Base-by-base conservation (phyloP, 192 early-diverging fungal species). In the Entomortierella beljakovae region DNA sequence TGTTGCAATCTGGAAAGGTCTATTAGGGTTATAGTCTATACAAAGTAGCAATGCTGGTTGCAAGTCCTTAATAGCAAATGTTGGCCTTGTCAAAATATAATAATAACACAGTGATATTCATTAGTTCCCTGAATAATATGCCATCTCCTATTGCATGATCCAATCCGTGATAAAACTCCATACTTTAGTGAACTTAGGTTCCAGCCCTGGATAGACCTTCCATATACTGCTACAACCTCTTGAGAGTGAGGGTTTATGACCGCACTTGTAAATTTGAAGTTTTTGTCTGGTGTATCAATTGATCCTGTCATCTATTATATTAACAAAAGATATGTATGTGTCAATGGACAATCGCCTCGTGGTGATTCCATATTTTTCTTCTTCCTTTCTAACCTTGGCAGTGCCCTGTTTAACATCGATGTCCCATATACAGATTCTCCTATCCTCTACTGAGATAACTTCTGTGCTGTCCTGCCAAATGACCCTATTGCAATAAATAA, bases 21-120 rank as follows among this genome's bases (percentile, higher is more conserved):
- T 86, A 74, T 97, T 95, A 6, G 93, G 90, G 70, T 99, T 99
- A 70, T 88, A 94, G 81, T 96, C 95, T 2, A 98, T 54, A 13
- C 87, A 86, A 26, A 91, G 86, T 29, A 96, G 81, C 38, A 80
- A 83, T n/a, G 85, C 81, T n/a, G 87, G 81, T 68, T 99, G 97
- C n/a, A 95, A 92, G 22, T 86, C 57, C 9, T 71, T 65, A 22
- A 91, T 88, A 28, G 66, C 52, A 53, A 88, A 86, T 23, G 82
- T 83, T 10, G 62, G 62, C n/a, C 83, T 86, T n/a, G n/a, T n/a
- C n/a, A 46, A 16, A 46, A 46, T 10, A 20, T 46, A 3, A 20
- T 64, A 25, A 35, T 50, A 48, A 28, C 46, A 59, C 25, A 23
- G 8, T 23, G 10, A 28, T 18, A 43, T 1, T 16, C 58, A 8